A percentile compares a stretch with the other conserved stretches of the same genome.
These are phyloP conservation scores for Nissolia schottii DNA, from an alignment of 306 rosid genomes.

Conservation along the genomic window DNA sequence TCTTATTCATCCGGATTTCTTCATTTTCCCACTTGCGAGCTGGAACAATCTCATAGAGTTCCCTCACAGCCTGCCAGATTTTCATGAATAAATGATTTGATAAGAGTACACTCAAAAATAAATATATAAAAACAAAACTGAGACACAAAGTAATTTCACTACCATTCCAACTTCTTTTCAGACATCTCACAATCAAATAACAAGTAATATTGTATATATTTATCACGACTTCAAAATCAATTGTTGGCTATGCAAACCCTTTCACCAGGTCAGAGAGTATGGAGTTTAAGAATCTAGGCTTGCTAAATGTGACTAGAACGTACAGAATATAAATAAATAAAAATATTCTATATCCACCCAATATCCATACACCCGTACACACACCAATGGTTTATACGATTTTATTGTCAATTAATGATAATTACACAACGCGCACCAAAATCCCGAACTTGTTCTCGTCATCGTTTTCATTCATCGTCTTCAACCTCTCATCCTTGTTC, in stretches of 20 bases:
- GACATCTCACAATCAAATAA: background rate
- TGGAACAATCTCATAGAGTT: conserved; percentile 83
- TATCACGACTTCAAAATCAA: background rate
- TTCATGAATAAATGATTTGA: background rate
- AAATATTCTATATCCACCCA: no score
- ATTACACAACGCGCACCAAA: no score
- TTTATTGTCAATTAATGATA: no score
- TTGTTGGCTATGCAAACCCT: background rate
- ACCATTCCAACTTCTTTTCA: background rate
- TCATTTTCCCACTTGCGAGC: conserved; percentile 72
- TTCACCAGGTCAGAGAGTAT: background rate
- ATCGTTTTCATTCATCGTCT: no score
- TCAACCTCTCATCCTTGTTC: no score
- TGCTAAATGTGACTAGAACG: background rate
- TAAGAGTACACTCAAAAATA: background rate
- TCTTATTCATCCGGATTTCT: conserved; percentile 66
- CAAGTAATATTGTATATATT: background rate
- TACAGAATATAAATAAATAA: background rate
- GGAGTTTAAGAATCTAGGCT: background rate
- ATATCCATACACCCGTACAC: no score
- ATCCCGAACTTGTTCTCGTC: no score
- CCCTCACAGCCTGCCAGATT: conserved; percentile 76
- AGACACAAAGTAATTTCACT: background rate
- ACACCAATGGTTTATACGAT: no score
- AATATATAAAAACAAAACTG: background rate